Base-by-base conservation (phyloP, 1,284 basidiomycete genomes). In the Apiotrichum montevideense region DNA sequence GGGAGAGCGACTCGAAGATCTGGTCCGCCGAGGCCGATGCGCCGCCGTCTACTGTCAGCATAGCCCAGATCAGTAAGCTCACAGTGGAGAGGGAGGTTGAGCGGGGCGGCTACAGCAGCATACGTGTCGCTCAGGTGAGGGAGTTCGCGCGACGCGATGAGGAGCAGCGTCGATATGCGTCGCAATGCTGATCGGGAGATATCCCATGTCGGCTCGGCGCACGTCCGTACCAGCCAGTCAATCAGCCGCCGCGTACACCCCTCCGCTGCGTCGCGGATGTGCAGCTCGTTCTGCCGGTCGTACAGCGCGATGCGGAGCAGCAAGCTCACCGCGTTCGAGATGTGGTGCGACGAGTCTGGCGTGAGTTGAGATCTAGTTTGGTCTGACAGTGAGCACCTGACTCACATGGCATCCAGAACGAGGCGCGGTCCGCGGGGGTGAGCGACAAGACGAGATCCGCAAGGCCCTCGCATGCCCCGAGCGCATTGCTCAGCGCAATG, bases 371-470 rank as follows among this genome's bases (percentile, higher is more conserved):
- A 29, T 29, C 29, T 29, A 29, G 29, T 29, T 5, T 21, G 29
- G 46, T 35, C 34, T 35, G 11, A 13, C 1, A 5, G 21, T 2
- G 41, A 11, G 11, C 41, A 42, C 6, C n/a, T 14, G 1, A 62
- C 69, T 54, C 15, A 72, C 70, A 71, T 8, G 69, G 68, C 51
- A 65, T 61, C 70, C 70, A 72, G 50, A 66, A 72, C 15, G 53
- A 42, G 8, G 46, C 52, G 5, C 57, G 54, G 15, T 69, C 66
- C 1, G 40, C 50, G 1, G 44, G 15, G 2, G 42, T 54, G 1
- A 72, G 50, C 6, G 43, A 44, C 32, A 57, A 46, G 1, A 68
- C 52, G 40, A 67, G 58, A 6, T 56, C 48, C n/a, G 67, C 59
- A 4, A 65, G 43, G 0, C 46, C 40, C 8, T 63, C 50, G 33